phyloP scores from a whole-genome alignment of 2,329 filamentous ascomycete species.

The Paraconiothyrium brasiliense region DNA sequence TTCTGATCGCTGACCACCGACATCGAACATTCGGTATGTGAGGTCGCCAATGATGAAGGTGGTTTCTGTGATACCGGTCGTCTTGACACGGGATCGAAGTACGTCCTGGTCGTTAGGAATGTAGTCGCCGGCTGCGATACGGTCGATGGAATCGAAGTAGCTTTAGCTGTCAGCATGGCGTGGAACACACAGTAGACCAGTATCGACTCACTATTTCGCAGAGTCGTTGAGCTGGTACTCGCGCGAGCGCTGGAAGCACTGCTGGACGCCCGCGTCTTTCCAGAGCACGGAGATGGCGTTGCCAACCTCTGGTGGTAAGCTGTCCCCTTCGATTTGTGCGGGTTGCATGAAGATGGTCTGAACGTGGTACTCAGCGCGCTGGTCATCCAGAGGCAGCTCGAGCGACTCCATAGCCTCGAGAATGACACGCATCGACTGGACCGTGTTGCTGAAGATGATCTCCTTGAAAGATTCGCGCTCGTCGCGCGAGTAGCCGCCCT shows the following conservation, averaged over 20 bases:
- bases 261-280: constrained; percentile 91
- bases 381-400: constrained; percentile 85
- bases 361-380: constrained; percentile 94
- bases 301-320: constrained; percentile 91
- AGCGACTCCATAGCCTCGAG: constrained; percentile 75
- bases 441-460: constrained; percentile 77
- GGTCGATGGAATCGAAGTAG: constrained; percentile 95
- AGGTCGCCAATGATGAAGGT: constrained; percentile 95
- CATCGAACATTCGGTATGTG: constrained; percentile 97
- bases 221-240: constrained; percentile 98
- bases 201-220: constrained; percentile 82
- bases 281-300: constrained; percentile 91
- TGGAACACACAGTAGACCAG: constrained; percentile 9
- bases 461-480: constrained; percentile 76
- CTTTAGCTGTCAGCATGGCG: constrained; percentile 56
- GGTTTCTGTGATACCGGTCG: constrained; percentile 95
- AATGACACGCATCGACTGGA: constrained; percentile 76
- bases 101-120: constrained; percentile 96
- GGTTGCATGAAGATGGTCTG: constrained; percentile 99
- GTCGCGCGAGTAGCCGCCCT: constrained; percentile 97
- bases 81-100: constrained; percentile 95
- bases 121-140: constrained; percentile 90
- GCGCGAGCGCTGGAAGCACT: constrained; percentile 93
- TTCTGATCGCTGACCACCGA: constrained; percentile 93
- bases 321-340: constrained; percentile 94